Conservation (phyloP, 495 filamentous ascomycete genomes). For the Lophiotrema nucula region DNA sequence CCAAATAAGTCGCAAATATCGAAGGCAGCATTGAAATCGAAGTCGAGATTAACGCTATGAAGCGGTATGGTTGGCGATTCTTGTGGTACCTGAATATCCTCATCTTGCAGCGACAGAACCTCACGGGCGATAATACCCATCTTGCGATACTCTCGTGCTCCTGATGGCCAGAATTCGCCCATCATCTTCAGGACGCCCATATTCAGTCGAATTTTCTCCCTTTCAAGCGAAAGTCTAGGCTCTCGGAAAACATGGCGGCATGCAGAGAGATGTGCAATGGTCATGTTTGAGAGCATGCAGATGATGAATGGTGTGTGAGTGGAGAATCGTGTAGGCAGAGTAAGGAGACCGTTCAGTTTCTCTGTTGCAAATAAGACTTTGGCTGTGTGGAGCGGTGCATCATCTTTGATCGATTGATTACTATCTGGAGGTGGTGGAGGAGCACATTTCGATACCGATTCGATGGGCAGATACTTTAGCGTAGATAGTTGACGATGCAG, state of each 20-base stretch:
- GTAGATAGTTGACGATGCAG: slow-evolving; percentile 26
- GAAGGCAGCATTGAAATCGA: slow-evolving; percentile 16
- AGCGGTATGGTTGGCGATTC: background rate
- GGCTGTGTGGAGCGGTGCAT: slow-evolving; percentile 25
- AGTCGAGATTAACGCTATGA: slow-evolving; percentile 7
- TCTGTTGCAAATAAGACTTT: slow-evolving; percentile 24
- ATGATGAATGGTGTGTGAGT: slow-evolving; percentile 32
- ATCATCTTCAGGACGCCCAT: slow-evolving; percentile 30
- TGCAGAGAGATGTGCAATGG: slow-evolving; percentile 32
- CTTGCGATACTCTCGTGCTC: slow-evolving; percentile 10
- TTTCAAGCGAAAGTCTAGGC: slow-evolving; percentile 15
- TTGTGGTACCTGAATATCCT: slow-evolving; percentile 9
- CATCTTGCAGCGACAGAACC: slow-evolving; percentile 10
- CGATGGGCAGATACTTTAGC: slow-evolving; percentile 18
- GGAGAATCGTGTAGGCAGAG: slow-evolving; percentile 16
- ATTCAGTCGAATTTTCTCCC: slow-evolving; percentile 25
- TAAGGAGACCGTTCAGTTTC: slow-evolving; percentile 27
- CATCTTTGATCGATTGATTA: slow-evolving; percentile 13
- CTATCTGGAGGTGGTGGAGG: slow-evolving; percentile 27
- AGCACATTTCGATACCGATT: slow-evolving; percentile 26
- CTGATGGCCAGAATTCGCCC: slow-evolving; percentile 21
- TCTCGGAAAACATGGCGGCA: slow-evolving; percentile 27
- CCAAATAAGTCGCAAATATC: slow-evolving; percentile 8
- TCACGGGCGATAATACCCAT: slow-evolving; percentile 21
- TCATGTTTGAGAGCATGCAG: slow-evolving; percentile 30